Evolutionary conservation across 345 rosid genomes (phyloP).

Genomic region (Citrus sinensis): DNA sequence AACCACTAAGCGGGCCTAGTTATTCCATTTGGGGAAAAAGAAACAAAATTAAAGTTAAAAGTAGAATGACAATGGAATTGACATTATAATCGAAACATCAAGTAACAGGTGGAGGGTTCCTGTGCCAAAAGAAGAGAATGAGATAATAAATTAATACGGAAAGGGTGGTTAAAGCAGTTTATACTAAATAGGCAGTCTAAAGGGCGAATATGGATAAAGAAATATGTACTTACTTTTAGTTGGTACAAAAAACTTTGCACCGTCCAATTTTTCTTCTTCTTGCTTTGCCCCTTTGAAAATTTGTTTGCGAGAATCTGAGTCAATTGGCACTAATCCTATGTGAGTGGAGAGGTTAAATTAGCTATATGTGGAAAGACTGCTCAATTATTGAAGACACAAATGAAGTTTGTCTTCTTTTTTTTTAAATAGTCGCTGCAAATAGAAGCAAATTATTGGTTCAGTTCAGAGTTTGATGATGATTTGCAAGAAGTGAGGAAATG

Average conservation of each 20-base stretch:
- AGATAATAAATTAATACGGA: constrained; percentile 1
- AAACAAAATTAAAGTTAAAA: neutral
- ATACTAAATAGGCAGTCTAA: neutral
- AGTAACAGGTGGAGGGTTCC: constrained; percentile 1
- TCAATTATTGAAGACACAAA: neutral
- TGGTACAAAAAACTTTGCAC: constrained; percentile 17
- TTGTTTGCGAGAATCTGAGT: constrained; percentile 26
- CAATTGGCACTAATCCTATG: constrained; percentile 13
- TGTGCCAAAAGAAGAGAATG: neutral
- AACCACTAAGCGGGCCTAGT: neutral
- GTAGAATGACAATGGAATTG: too few relatives aligned
- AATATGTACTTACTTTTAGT: neutral
- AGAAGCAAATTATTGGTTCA: neutral
- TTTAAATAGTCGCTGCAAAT: neutral
- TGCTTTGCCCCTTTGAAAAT: neutral
- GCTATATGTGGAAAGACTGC: constrained; percentile 12
- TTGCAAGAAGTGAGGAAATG: neutral
- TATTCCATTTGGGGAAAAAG: constrained; percentile 11
- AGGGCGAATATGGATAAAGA: constrained; percentile 7
- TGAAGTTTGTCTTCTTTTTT: neutral
- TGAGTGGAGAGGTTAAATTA: neutral
- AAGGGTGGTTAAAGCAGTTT: constrained; percentile 15
- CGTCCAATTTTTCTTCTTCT: constrained; percentile 16
- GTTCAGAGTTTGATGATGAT: neutral
- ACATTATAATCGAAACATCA: neutral